Evolutionary conservation across 805 yeast genomes (phyloP).

Genomic region (Lipomyces spencermartinsiae): DNA sequence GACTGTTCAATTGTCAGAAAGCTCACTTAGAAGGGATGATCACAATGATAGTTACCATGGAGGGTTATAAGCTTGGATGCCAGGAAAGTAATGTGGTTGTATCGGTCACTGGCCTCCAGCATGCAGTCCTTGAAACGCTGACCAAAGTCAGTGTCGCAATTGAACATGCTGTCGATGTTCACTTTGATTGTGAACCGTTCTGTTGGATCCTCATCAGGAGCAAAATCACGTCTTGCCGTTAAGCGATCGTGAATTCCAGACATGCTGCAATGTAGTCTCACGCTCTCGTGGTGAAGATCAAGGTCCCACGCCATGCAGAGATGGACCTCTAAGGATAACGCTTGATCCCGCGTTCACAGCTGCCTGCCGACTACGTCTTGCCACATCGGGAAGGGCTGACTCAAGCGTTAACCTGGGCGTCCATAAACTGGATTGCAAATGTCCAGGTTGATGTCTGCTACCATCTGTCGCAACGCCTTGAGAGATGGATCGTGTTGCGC

Average conservation of each 20-base stretch:
- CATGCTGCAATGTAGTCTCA: neutral
- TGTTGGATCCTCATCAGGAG: neutral
- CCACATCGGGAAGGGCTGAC: neutral
- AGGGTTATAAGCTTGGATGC: neutral
- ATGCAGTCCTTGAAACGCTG: no score
- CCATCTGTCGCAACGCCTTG: neutral
- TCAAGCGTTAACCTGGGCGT: neutral
- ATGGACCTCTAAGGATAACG: neutral
- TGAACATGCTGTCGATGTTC: no score
- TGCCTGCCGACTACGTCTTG: neutral
- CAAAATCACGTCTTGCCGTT: neutral
- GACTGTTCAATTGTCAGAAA: neutral
- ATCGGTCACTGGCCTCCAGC: neutral
- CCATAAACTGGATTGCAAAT: neutral
- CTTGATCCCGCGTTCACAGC: neutral
- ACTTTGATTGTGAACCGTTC: no score
- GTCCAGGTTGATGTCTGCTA: neutral
- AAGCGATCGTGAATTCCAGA: neutral
- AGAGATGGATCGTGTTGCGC: neutral
- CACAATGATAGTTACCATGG: neutral
- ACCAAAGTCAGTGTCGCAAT: no score
- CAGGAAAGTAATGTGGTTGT: neutral
- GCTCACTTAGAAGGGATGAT: neutral
- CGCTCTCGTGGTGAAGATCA: neutral
- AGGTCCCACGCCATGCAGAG: neutral